Base-by-base conservation (phyloP, 768 basidiomycete genomes). In the Suillus plorans region DNA sequence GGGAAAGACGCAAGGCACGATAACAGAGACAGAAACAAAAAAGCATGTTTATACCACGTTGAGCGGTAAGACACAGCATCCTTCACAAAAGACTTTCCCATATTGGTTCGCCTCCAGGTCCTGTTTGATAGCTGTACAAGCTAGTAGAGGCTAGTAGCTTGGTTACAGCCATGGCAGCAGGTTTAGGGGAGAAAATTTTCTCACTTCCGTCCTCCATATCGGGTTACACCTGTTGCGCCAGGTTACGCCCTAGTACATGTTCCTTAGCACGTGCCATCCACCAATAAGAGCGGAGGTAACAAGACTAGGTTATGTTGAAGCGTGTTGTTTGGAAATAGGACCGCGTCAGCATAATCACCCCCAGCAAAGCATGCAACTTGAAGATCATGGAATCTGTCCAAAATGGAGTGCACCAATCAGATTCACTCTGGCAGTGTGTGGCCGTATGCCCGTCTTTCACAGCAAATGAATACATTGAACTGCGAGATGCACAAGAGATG, bases 201-300 rank as follows among this genome's bases (percentile, higher is more conserved):
- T 85, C 86, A 57, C 78, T 79, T 1, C 83, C 86, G 66, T 88
- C 86, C 9, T 78, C 84, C 84, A 86, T 3, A 84, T 76, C 0
- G 84, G 83, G 71, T 68, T 70, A 22, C 55, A 66, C 69, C 67
- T 71, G 31, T 34, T 36, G 68, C 63, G 61, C 58, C 67, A 2
- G 70, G 45, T 47, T 45, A n/a, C 45, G 45, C 72, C 50, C 28
- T 44, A 34, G 55, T 50, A 14, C 36, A 31, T 69, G 65, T 65
- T 31, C 63, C 25, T 41, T 62, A 62, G 71, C 63, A 3, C 65
- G 64, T 31, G 31, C 31, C 31, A 31, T 31, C 31, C 31, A 67
- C 90, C 82, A 64, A 90, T 80, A 55, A 82, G 28, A 25, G 45
- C 16, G 42, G 42, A 55, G 34, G 36, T 3, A 56, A 22, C 34